Base-by-base conservation (phyloP, 176 grass and related monocot genomes). In the Phoenix roebelenii region DNA sequence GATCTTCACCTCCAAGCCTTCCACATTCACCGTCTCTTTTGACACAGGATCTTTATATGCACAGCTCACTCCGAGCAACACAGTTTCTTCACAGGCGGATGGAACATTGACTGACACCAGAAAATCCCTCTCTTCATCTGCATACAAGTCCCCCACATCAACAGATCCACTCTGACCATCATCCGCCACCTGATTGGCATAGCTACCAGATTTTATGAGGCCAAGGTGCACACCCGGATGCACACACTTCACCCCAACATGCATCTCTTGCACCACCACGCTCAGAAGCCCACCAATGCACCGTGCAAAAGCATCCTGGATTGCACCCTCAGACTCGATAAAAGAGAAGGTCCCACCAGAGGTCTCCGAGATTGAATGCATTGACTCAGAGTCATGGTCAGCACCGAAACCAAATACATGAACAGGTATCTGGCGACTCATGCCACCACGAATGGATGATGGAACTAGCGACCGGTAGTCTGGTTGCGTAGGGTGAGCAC, bases 271-370 rank as follows among this genome's bases (percentile, higher is more conserved):
- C 26, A 82, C 83, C 4, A 90, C 80, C 6, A 95, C 91, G 14
- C 91, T 95, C 58, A 95, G 25, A 28, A 95, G 91, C 61, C 91
- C 91, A 49, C 91, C 91, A 3, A 95, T 95, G 54, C 91, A 95
- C n/a, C 84, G 86, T 0, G 91, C 91, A 66, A 95, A 95, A 52
- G 91, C 91, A 69, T 95, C 91, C 65, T 95, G 86, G 62, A 95
- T 95, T 16, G 83, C 69, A 79, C 67, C 82, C 65, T 90, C 91
- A 16, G 86, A 79, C 74, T 95, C 91, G 0, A 95, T 95, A 66
- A 95, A 95, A 2, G 91, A 95, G 57, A 95, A 95, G 1, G 91
- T 90, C 7, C 91, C 91, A 19, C 86, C 83, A 57, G 91, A 95
- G 22, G 71, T 76, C 76, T 95, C 86, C 0, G 91, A 95, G 68